These are phyloP conservation scores for Scedosporium dehoogii DNA, from an alignment of 2,329 filamentous ascomycete genomes.

Conservation along the genomic window DNA sequence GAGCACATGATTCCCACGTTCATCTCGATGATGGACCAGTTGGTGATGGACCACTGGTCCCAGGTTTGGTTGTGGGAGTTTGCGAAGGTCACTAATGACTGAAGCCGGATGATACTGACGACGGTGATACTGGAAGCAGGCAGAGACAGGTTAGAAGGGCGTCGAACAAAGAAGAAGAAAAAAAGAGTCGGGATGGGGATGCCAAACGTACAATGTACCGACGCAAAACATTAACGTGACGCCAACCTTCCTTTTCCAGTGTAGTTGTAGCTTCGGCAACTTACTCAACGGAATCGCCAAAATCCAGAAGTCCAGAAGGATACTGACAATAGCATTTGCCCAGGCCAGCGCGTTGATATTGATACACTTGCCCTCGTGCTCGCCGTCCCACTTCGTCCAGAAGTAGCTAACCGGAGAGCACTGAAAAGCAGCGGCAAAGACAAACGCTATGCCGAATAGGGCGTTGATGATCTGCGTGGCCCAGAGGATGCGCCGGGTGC, in stretches of 20 bases:
- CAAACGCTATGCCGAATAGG: conserved; percentile 29
- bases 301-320: conserved; percentile 41
- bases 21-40: conserved; percentile 20
- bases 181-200: not conserved
- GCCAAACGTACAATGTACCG: conserved; percentile 30
- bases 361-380: conserved; percentile 35
- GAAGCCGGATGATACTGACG: conserved; percentile 15
- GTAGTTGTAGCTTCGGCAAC: conserved; percentile 29
- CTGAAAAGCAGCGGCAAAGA: conserved; percentile 35
- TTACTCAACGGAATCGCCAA: conserved; percentile 38
- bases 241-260: conserved; percentile 38
- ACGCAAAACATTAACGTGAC: conserved; percentile 40
- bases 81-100: conserved; percentile 14
- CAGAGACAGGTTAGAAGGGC: not conserved
- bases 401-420: conserved; percentile 40
- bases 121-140: conserved; percentile 13
- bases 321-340: conserved; percentile 42
- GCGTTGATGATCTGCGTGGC: conserved; percentile 28
- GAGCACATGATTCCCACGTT: conserved; percentile 20
- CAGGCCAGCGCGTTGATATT: conserved; percentile 38
- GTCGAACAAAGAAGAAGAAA: not conserved
- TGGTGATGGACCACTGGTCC: conserved; percentile 15
- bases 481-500: conserved; percentile 30
- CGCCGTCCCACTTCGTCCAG: conserved; percentile 43
- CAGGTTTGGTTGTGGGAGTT: conserved; percentile 16